Conservation (phyloP, 164 flowering plant genomes). For the Vitis amurensis region DNA sequence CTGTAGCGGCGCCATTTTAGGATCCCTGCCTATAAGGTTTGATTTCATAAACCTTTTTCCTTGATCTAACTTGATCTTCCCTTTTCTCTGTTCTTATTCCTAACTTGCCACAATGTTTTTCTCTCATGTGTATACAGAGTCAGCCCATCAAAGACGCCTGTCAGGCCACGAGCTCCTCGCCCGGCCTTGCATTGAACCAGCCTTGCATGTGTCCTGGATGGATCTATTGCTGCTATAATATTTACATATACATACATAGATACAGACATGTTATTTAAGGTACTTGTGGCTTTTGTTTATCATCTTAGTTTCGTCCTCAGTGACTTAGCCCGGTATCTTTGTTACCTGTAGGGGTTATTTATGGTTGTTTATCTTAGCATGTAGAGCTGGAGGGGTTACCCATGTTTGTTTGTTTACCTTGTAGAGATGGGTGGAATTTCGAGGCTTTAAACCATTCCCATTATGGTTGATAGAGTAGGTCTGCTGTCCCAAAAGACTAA, state of each 20-base stretch:
- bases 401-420: conserved; percentile 15
- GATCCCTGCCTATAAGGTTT: conserved; percentile 83
- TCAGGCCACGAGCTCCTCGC: conserved; percentile 79
- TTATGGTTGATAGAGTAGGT: too few relatives aligned
- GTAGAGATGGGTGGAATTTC: conserved; percentile 32
- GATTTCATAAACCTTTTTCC: background rate
- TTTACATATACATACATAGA: conserved; percentile 33
- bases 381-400: conserved; percentile 5
- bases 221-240: conserved; percentile 19
- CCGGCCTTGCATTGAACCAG: conserved; percentile 34
- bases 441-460: conserved; percentile 16
- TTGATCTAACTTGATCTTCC: background rate
- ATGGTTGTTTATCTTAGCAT: conserved; percentile 6
- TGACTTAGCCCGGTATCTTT: conserved; percentile 20
- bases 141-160: conserved; percentile 99
- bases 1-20: conserved; percentile 81
- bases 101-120: background rate
- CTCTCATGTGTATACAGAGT: conserved; percentile 50
- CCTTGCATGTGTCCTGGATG: conserved; percentile 3
- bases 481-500: too few relatives aligned
- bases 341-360: conserved; percentile 6
- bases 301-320: too few relatives aligned
- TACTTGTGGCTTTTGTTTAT: too few relatives aligned
- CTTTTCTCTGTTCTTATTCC: background rate
- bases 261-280: conserved; percentile 3